phyloP scores from a whole-genome alignment of 139 green algal species.

The Mychonastes homosphaera region DNA sequence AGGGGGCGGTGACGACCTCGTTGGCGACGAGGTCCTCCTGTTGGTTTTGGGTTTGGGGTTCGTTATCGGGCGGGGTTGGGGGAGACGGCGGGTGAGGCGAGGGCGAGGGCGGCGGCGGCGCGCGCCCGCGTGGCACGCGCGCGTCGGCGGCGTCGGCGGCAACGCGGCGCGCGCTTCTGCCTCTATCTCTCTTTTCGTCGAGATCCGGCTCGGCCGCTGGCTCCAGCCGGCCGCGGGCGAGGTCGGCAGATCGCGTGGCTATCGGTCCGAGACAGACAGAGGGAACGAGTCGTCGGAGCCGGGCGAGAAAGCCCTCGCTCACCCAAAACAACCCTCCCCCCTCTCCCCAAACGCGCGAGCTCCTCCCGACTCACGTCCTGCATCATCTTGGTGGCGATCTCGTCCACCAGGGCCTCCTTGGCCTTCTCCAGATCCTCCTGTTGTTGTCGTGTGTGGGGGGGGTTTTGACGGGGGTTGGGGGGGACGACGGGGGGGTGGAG shows the following conservation, averaged over 20 bases:
- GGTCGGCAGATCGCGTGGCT: too few species aligned
- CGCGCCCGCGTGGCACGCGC: not conserved
- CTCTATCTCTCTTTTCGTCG: too few species aligned
- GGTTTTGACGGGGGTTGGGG: too few species aligned
- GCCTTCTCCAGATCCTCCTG: constrained; percentile 35
- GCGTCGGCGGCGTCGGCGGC: too few species aligned
- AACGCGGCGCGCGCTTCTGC: too few species aligned
- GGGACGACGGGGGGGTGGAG: constrained; percentile 5
- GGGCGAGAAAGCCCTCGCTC: not conserved
- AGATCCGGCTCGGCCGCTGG: not conserved
- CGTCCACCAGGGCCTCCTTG: constrained; percentile 43
- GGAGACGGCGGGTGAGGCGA: not conserved
- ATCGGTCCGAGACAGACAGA: too few species aligned
- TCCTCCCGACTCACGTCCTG: constrained; percentile 24
- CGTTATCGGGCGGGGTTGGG: not conserved
- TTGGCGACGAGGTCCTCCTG: constrained; percentile 1
- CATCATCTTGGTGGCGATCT: constrained; percentile 34
- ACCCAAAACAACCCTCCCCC: not conserved
- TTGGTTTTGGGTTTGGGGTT: not conserved
- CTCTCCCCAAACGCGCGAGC: not conserved
- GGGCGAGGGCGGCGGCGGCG: not conserved
- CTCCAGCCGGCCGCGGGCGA: not conserved
- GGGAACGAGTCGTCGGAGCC: not conserved
- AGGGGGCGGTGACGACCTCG: constrained; percentile 57
- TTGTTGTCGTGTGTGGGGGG: too few species aligned